Conservation (phyloP, 768 basidiomycete genomes). For the Ramaria rubella region DNA sequence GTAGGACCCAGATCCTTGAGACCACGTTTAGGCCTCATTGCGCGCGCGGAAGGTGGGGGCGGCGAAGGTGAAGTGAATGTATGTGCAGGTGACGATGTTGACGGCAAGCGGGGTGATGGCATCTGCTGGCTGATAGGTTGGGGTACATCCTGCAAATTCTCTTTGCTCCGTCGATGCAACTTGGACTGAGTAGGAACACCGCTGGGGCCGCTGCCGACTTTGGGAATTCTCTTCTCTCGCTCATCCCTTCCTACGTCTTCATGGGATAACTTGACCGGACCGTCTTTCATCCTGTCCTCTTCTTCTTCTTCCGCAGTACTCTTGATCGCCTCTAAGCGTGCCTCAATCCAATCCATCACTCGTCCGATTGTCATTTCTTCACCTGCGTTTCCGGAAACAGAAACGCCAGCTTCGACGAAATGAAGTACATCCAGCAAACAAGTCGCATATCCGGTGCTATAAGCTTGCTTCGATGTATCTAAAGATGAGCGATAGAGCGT, state of each 20-base stretch:
- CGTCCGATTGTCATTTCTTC: conserved; percentile 61
- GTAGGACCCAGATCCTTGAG: background rate
- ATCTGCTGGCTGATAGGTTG: background rate
- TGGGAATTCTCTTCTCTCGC: background rate
- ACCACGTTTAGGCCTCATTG: background rate
- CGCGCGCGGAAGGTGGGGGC: background rate
- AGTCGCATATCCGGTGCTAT: conserved; percentile 72
- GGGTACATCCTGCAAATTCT: background rate
- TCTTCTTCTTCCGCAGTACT: conserved; percentile 75
- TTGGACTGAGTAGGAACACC: background rate
- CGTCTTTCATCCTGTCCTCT: conserved; percentile 29
- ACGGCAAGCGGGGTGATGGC: background rate
- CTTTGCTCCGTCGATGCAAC: conserved; percentile 1
- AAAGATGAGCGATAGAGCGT: conserved; percentile 78
- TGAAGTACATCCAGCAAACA: conserved; percentile 75
- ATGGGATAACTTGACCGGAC: background rate
- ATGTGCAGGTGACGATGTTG: background rate
- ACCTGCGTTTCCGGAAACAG: conserved; percentile 27
- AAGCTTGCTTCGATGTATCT: conserved; percentile 70
- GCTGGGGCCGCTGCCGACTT: background rate
- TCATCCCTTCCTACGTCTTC: background rate
- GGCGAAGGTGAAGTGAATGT: conserved; percentile 1
- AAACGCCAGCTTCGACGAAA: conserved; percentile 81
- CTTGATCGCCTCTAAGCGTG: conserved; percentile 68
- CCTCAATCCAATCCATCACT: conserved; percentile 84